Conservation (phyloP, 768 basidiomycete genomes). For the Cubamyces sp. region DNA sequence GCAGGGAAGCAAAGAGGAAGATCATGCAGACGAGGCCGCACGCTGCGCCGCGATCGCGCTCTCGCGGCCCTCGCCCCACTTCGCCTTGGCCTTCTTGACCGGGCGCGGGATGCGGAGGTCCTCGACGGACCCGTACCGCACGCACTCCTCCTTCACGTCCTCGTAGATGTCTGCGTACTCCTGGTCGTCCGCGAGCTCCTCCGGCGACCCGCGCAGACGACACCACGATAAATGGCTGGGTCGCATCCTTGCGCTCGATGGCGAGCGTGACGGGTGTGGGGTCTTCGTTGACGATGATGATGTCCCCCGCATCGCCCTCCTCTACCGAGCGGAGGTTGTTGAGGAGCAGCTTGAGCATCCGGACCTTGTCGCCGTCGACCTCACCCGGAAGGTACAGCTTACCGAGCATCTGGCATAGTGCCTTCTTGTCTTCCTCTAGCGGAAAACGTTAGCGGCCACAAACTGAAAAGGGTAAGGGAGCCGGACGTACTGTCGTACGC, state of each 20-base stretch:
- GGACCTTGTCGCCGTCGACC: constrained; percentile 70
- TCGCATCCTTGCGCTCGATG: constrained; percentile 57
- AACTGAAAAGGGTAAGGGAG: too few species aligned
- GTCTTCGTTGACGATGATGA: constrained; percentile 85
- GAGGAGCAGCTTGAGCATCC: constrained; percentile 63
- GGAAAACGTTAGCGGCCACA: neutral
- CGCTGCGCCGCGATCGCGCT: constrained; percentile 68
- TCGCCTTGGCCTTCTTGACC: constrained; percentile 81
- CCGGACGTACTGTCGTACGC: constrained; percentile 53
- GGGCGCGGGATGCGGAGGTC: constrained; percentile 91
- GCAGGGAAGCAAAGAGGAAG: too few species aligned
- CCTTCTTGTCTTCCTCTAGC: constrained; percentile 52
- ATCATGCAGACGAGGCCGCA: too few species aligned
- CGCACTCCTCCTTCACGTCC: constrained; percentile 91
- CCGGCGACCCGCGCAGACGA: constrained; percentile 73
- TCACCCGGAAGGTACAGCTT: constrained; percentile 69
- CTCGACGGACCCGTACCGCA: constrained; percentile 77
- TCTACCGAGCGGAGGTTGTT: constrained; percentile 60
- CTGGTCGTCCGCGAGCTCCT: constrained; percentile 86
- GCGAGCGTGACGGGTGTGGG: constrained; percentile 57
- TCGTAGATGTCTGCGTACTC: constrained; percentile 95
- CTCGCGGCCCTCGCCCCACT: constrained; percentile 72
- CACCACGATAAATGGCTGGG: constrained; percentile 74
- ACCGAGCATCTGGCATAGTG: constrained; percentile 48
- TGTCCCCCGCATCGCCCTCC: constrained; percentile 58